These are phyloP conservation scores for Lactarius tabidus DNA, from an alignment of 768 basidiomycete species.

Conservation along the genomic window DNA sequence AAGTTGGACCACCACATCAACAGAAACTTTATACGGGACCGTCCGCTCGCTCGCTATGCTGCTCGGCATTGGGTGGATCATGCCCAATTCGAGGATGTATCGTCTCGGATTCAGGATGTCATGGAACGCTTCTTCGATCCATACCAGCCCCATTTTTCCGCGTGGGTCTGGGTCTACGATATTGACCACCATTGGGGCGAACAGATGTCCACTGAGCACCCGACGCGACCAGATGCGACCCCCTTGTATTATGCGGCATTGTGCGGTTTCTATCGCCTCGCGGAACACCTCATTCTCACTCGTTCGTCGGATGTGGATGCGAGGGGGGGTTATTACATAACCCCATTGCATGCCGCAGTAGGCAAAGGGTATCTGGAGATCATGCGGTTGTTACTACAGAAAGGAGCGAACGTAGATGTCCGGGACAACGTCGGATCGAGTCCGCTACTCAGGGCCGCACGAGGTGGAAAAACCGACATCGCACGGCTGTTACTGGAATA, in stretches of 20 bases:
- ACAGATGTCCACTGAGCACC: neutral
- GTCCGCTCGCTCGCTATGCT: neutral
- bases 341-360: neutral
- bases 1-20: slow-evolving; percentile 1
- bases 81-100: neutral
- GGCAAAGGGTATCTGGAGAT: too few relatives aligned
- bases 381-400: neutral
- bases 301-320: neutral
- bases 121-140: slow-evolving; percentile 11
- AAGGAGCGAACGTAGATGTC: neutral
- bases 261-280: slow-evolving; percentile 10
- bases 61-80: slow-evolving; percentile 15
- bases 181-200: neutral
- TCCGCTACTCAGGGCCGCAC: neutral
- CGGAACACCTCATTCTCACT: neutral
- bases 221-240: neutral
- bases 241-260: slow-evolving; percentile 10
- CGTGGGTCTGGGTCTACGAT: slow-evolving; percentile 15
- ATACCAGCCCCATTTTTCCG: neutral
- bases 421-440: neutral
- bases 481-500: neutral
- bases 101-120: neutral
- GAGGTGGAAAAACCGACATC: neutral
- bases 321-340: neutral
- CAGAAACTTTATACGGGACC: neutral